phyloP scores from a whole-genome alignment of 2,329 filamentous ascomycete species.

The Penicillium sp. region DNA sequence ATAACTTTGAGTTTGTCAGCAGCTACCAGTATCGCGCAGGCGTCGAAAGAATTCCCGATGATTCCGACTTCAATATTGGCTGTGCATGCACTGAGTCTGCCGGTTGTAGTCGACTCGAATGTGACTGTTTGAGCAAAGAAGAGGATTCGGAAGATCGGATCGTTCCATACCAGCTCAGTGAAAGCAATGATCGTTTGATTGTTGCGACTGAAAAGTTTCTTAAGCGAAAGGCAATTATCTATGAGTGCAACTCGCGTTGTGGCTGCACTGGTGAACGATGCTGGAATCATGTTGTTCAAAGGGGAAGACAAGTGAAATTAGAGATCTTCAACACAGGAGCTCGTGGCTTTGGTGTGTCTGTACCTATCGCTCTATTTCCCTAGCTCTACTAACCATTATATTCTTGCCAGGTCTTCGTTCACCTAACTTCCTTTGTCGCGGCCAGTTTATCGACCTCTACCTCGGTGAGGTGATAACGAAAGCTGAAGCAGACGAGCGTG shows the following conservation, averaged over 20 bases:
- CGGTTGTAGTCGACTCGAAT: slow-evolving; percentile 27
- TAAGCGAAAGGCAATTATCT: slow-evolving; percentile 37
- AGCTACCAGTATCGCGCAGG: slow-evolving; percentile 37
- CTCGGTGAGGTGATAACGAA: slow-evolving; percentile 46
- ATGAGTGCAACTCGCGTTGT: slow-evolving; percentile 44
- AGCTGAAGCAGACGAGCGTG: slow-evolving; percentile 38
- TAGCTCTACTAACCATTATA: slow-evolving; percentile 7
- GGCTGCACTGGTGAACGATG: slow-evolving; percentile 34
- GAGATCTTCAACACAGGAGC: slow-evolving; percentile 45
- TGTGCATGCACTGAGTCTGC: slow-evolving; percentile 29
- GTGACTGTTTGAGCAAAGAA: slow-evolving; percentile 35
- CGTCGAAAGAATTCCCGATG: slow-evolving; percentile 26
- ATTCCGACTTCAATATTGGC: slow-evolving; percentile 22
- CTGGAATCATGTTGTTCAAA: slow-evolving; percentile 45
- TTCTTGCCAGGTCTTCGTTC: slow-evolving; percentile 40
- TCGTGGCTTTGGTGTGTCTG: slow-evolving; percentile 43
- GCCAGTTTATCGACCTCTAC: slow-evolving; percentile 49
- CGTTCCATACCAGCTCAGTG: slow-evolving; percentile 29
- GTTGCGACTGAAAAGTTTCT: slow-evolving; percentile 36
- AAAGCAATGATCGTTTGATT: slow-evolving; percentile 8
- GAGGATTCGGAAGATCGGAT: slow-evolving; percentile 30
- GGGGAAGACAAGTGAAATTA: slow-evolving; percentile 40
- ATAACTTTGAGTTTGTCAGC: slow-evolving; percentile 43
- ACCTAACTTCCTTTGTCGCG: slow-evolving; percentile 35
- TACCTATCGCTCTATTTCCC: background rate